A percentile compares a stretch with the other conserved stretches of the same genome.
Evolutionary conservation across 176 grass and related monocot genomes (phyloP).

Genomic region (Dactylis glomerata): DNA sequence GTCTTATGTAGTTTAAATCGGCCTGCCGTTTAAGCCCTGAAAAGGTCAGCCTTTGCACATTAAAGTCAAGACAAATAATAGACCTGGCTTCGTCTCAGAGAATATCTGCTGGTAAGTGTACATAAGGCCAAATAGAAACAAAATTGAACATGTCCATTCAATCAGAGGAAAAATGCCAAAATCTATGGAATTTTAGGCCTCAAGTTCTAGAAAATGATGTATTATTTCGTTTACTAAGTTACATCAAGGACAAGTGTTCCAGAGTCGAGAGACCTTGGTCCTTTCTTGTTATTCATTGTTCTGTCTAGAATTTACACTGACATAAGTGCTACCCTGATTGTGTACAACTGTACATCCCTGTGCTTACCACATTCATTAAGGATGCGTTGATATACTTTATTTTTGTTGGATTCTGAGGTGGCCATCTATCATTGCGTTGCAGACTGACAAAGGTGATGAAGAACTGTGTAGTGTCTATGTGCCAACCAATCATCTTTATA

Average conservation of each 20-base stretch:
- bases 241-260: neutral
- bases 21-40: neutral
- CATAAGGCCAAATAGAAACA: neutral
- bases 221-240: conserved; percentile 1
- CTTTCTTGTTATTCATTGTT: conserved; percentile 2
- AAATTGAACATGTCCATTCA: neutral
- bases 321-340: conserved; percentile 46
- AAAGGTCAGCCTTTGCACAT: neutral
- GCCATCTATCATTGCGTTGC: conserved; percentile 41
- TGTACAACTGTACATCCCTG: conserved; percentile 34
- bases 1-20: neutral
- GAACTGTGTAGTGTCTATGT: conserved; percentile 96
- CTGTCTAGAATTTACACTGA: conserved; percentile 25
- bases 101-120: neutral
- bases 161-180: neutral
- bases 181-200: neutral
- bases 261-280: neutral
- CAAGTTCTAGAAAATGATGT: neutral
- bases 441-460: conserved; percentile 96
- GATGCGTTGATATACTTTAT: neutral
- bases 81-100: neutral
- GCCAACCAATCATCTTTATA: conserved; percentile 97
- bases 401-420: conserved; percentile 20
- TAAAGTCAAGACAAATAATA: neutral
- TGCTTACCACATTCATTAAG: conserved; percentile 13